Base-by-base conservation (phyloP, 768 basidiomycete genomes). In the Agaricus blazei region DNA sequence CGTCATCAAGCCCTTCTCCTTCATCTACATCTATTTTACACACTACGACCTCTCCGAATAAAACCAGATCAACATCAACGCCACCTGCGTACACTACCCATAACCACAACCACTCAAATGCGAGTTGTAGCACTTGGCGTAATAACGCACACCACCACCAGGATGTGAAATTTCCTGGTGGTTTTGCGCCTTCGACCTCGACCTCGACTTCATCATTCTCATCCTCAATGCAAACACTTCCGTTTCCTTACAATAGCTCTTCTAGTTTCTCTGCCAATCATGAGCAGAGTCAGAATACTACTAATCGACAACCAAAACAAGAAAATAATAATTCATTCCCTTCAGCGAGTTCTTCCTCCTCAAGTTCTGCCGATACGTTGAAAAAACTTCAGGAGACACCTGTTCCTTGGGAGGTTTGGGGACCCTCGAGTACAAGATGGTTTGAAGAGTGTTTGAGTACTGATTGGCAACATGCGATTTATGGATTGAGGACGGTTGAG, bases 391-490 rank as follows among this genome's bases (percentile, higher is more conserved):
- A 34, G 34, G 34, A 8, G 11, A 8, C 1, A 8, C 64, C 24
- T 29, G 62, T 80, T 29, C 70, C 75, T 3, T 82, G 80, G 79
- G 69, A 74, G 6, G 66, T 68, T 19, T 82, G 81, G 81, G 81
- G 80, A 11, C 77, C 78, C 1, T 63, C 65, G 34, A 75, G 68
- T 59, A 81, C 80, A 8, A 75, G 80, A 9, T 82, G 81, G 80
- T 82, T 82, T 59, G 69, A 72, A 52, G 78, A 80, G 59, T 67
- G 67, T 47, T 61, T 77, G 42, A 75, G 70, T 61, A 78, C 76
- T 4, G 78, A 83, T 60, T 81, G 79, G 80, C 78, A 82, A 62
- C 76, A 80, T 59, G 76, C 79, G 19, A 69, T 80, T 28, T 78
- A 78, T 59, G 81, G 81, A 5, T 65, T 77, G 54, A 68, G 79